phyloP scores from a whole-genome alignment of 306 rosid species.

The Begonia fuchsioides region DNA sequence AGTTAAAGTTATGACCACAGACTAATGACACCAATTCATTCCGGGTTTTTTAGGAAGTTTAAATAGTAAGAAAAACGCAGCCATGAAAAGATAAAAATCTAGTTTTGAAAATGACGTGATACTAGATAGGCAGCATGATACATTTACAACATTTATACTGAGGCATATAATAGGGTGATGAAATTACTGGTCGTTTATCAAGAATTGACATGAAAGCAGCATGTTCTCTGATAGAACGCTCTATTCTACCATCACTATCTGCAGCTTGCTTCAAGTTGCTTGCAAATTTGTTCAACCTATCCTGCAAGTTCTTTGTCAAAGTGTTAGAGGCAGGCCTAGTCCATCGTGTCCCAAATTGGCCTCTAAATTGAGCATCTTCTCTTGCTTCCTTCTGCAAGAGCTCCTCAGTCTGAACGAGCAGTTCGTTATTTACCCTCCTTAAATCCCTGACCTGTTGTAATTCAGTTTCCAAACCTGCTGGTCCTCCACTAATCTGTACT shows the following conservation, averaged over 20 bases:
- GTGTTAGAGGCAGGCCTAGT: conserved; percentile 97
- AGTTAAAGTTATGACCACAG: too few species aligned
- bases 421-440: conserved; percentile 86
- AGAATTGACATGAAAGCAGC: conserved; percentile 73
- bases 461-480: conserved; percentile 88
- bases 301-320: conserved; percentile 90
- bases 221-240: conserved; percentile 83
- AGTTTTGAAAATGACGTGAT: too few species aligned
- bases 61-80: too few species aligned
- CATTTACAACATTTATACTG: background rate
- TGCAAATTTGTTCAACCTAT: conserved; percentile 79
- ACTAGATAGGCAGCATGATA: too few species aligned
- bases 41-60: too few species aligned
- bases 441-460: conserved; percentile 85
- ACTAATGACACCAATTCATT: too few species aligned
- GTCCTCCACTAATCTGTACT: conserved; percentile 91
- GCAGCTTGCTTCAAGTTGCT: conserved; percentile 96
- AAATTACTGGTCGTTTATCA: conserved; percentile 72
- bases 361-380: conserved; percentile 89
- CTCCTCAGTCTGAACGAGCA: conserved; percentile 81
- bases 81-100: too few species aligned
- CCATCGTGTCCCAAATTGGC: conserved; percentile 93
- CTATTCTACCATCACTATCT: conserved; percentile 87
- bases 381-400: conserved; percentile 82
- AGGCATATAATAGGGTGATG: conserved; percentile 4